Base-by-base conservation (phyloP, 176 grass and related monocot genomes). In the Triticum dicoccoides region DNA sequence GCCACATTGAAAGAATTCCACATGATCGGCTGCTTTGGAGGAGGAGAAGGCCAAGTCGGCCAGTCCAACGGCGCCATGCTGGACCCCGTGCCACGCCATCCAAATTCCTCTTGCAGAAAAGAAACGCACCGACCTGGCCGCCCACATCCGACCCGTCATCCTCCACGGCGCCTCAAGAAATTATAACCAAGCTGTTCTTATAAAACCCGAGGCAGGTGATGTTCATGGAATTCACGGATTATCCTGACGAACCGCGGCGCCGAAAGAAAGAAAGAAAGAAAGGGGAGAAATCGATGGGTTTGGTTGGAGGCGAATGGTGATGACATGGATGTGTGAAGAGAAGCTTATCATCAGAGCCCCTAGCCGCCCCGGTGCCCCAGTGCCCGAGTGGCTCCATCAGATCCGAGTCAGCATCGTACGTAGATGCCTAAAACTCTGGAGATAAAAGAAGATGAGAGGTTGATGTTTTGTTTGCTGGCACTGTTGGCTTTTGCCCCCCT, bases 21-120 rank as follows among this genome's bases (percentile, higher is more conserved):
- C 51, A 81, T 81, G 81, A 42, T 77, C 81, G 41, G 23, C 89
- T 32, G 51, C 86, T 84, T 75, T 63, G 32, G 77, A 42, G 49
- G 77, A 76, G 49, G 79, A 81, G 63, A 91, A 91, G 23, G 52
- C 85, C 85, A 87, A 91, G 85, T 84, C 84, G 89, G 67, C 85
- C 69, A 87, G 3, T 41, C 84, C 25, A 33, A 84, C 62, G 21
- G 27, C 3, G 82, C 89, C 86, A 91, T 13, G 77, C 85, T 91
- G 89, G 81, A 91, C 80, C 49, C 80, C 69, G 25, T 25, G 25
- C 25, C 25, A 56, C 38, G 14, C 79, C 30, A 30, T 49, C 69
- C 27, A 58, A 76, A 58, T 87, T 75, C 81, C 74, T 63, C 69
- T 20, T 4, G 8, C 23, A 75, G 62, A 75, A 80, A 80, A 64